Evolutionary conservation across 768 basidiomycete genomes (phyloP), one percentile per base, ranked within the genome.

Genomic region (Podaxis sp.): DNA sequence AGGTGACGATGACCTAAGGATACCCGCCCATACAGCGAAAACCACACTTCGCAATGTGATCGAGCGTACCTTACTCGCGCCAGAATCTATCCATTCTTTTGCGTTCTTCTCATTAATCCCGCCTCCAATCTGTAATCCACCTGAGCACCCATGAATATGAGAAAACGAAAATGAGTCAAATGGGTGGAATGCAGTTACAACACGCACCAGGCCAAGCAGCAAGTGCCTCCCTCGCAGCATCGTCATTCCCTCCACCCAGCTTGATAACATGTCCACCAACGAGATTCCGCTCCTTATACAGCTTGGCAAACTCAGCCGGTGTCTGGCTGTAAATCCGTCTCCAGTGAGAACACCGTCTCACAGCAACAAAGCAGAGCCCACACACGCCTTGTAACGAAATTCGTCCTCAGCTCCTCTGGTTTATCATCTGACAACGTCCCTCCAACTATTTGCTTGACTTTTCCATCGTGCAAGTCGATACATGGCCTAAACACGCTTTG

Each of bases 371-470:
- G 50, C 54, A 42, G 25, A 27, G 16, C 9, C 38, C 25, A 61
- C 21, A 77, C 84, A 66, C 67, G 89, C 95, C 85, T 91, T 62
- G 95, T 86, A 46, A 97, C 86, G 69, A 95, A 98, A 72, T 99
- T 98, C 21, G 93, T 95, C 72, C 82, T 84, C 65, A 97, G 79
- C 42, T 70, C 71, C 23, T 79, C 74, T 5, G 89, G 83, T 36
- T 82, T 70, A 23, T 72, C 66, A 54, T 93, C 89, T 18, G 90
- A 91, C 32, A 99, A 81, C 3, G 94, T 95, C 3, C 95, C 93
- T 46, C 97, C 97, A 13, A 99, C 92, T 57, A 99, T 98, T 75
- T 99, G 97, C 75, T 98, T 98, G 61, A 99, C 97, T 67, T 93
- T 81, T 4, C 97, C 97, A 61, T 88, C 83, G 74, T 99, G 97